Evolutionary conservation across 345 rosid species (phyloP).

Genomic region (Rubroshorea leprosula): DNA sequence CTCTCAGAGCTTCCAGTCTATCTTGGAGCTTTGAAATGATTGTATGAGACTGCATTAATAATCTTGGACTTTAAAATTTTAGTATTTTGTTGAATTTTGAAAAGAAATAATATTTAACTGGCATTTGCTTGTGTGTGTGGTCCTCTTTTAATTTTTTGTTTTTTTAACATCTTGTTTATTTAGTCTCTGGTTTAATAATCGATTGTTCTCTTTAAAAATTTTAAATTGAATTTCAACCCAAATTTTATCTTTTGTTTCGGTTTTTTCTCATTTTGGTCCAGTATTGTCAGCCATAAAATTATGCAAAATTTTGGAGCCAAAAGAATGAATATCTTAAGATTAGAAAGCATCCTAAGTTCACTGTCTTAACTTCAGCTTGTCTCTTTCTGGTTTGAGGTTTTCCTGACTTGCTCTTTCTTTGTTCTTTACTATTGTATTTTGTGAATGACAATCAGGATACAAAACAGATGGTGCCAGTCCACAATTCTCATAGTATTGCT

Average conservation of each 20-base stretch:
- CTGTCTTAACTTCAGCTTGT: no score
- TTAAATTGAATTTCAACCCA: conserved; percentile 8
- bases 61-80: neutral
- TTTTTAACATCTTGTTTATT: neutral
- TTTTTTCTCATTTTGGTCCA: no score
- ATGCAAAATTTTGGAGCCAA: neutral
- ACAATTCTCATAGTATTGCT: conserved; percentile 73
- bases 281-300: neutral
- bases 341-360: no score
- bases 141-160: neutral
- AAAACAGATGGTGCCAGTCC: conserved; percentile 60
- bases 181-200: neutral
- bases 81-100: neutral
- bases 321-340: no score
- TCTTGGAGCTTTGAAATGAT: no score
- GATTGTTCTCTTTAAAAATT: conserved; percentile 2
- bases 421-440: conserved; percentile 5
- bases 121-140: neutral
- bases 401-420: neutral
- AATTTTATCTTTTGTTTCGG: conserved; percentile 10
- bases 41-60: neutral
- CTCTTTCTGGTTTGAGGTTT: no score
- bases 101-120: no score
- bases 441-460: conserved; percentile 68
- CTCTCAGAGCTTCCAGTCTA: no score